Evolutionary conservation across 1,139 yeast species (phyloP).

Genomic region (Blastobotrys aristatus): DNA sequence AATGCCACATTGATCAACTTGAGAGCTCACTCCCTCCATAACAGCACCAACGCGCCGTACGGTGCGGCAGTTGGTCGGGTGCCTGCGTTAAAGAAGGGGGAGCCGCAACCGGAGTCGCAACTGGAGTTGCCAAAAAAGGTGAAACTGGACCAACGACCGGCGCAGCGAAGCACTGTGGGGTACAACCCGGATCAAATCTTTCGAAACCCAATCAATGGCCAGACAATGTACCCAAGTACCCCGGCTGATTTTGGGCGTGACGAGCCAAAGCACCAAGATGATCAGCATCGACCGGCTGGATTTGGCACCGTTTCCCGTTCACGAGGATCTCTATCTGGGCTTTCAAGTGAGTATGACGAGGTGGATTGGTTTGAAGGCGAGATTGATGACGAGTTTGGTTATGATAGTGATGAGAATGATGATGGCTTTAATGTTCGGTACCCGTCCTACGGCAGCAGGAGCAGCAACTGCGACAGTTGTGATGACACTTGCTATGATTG

Average conservation of each 20-base stretch:
- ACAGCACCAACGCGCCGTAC: background rate
- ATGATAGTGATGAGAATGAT: background rate
- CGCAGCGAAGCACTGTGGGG: no score
- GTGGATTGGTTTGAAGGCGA: background rate
- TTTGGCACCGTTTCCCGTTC: no score
- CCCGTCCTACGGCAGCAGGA: background rate
- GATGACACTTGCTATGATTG: no score
- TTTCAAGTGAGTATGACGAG: background rate
- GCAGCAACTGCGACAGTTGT: background rate
- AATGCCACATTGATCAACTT: background rate
- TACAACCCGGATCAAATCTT: no score
- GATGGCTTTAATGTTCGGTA: background rate
- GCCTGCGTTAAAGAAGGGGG: background rate
- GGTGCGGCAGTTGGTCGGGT: background rate
- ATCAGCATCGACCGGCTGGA: no score
- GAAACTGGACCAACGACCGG: background rate
- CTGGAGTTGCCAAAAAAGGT: background rate
- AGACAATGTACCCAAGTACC: background rate
- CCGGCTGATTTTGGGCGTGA: no score
- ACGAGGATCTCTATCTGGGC: no score
- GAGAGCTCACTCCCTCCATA: background rate
- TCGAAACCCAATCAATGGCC: conserved; percentile 1
- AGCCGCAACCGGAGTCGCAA: no score
- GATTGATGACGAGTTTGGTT: background rate
- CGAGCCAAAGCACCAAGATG: no score